Evolutionary conservation across 768 basidiomycete genomes (phyloP).

Genomic region (Thelephora ganbajun): DNA sequence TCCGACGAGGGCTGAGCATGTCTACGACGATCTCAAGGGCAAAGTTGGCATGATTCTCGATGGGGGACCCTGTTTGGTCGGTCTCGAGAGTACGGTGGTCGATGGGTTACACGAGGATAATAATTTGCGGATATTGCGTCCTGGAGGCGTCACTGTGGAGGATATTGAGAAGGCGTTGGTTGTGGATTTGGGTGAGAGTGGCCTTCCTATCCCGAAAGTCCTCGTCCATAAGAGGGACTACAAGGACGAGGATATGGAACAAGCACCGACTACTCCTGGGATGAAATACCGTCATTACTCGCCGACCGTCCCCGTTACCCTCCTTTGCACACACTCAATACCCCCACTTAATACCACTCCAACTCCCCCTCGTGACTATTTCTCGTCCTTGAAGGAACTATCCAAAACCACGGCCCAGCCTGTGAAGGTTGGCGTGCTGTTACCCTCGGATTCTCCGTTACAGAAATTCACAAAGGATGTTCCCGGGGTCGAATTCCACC

Average conservation of each 20-base stretch:
- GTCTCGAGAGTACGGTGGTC: conserved; percentile 91
- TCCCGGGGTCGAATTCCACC: conserved; percentile 35
- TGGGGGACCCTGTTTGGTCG: conserved; percentile 83
- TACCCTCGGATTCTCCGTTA: conserved; percentile 42
- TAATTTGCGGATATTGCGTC: conserved; percentile 68
- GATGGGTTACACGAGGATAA: conserved; percentile 74
- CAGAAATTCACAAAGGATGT: conserved; percentile 11
- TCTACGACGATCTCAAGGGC: conserved; percentile 60
- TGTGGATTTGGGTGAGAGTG: conserved; percentile 22
- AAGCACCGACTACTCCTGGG: conserved; percentile 85
- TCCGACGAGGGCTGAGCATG: conserved; percentile 83
- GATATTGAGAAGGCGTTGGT: conserved; percentile 53
- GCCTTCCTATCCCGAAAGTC: conserved; percentile 33
- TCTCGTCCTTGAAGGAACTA: neutral
- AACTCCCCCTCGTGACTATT: neutral
- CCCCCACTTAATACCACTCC: conserved; percentile 23
- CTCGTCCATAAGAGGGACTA: conserved; percentile 76
- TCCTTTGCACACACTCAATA: conserved; percentile 42
- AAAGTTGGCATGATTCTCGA: conserved; percentile 74
- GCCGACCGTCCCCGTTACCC: conserved; percentile 72
- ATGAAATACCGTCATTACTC: conserved; percentile 99
- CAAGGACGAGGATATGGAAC: conserved; percentile 50
- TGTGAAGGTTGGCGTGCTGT: conserved; percentile 55
- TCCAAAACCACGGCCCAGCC: conserved; percentile 3
- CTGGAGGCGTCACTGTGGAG: conserved; percentile 88